phyloP scores from a whole-genome alignment of 441 rosid genomes.

The Croton setiger region DNA sequence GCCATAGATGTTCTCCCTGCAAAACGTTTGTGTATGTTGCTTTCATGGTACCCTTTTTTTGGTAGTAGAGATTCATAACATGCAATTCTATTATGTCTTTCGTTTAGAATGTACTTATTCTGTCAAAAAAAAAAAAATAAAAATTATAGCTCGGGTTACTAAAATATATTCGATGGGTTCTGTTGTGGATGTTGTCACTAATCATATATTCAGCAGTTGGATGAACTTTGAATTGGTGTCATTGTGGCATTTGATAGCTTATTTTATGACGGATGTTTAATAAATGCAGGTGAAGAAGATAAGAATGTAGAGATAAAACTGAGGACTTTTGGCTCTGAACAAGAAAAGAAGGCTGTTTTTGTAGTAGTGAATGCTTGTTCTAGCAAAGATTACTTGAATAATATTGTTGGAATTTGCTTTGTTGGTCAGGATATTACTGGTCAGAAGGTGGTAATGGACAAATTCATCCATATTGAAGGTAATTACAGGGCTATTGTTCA shows the following conservation, averaged over 20 bases:
- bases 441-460: conserved; percentile 91
- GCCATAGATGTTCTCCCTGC: not conserved
- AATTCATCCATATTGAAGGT: conserved; percentile 85
- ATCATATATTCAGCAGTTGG: too few relatives aligned
- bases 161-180: conserved; percentile 5
- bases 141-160: not conserved
- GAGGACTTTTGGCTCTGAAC: conserved; percentile 64
- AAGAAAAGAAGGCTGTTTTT: conserved; percentile 60
- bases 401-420: conserved; percentile 90
- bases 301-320: conserved; percentile 86
- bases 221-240: conserved; percentile 13
- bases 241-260: conserved; percentile 12
- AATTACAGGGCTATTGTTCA: conserved; percentile 92
- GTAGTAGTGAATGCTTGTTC: conserved; percentile 91
- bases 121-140: not conserved
- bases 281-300: conserved; percentile 80
- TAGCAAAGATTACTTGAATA: conserved; percentile 79
- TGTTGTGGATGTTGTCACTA: too few relatives aligned
- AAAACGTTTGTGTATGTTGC: not conserved
- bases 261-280: conserved; percentile 7
- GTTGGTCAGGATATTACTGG: conserved; percentile 90
- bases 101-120: not conserved
- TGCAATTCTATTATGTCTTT: not conserved
- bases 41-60: not conserved
- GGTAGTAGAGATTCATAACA: not conserved